These are phyloP conservation scores for Loxodes magnus DNA, from an alignment of 73 alveolate species.

Conservation along the genomic window DNA sequence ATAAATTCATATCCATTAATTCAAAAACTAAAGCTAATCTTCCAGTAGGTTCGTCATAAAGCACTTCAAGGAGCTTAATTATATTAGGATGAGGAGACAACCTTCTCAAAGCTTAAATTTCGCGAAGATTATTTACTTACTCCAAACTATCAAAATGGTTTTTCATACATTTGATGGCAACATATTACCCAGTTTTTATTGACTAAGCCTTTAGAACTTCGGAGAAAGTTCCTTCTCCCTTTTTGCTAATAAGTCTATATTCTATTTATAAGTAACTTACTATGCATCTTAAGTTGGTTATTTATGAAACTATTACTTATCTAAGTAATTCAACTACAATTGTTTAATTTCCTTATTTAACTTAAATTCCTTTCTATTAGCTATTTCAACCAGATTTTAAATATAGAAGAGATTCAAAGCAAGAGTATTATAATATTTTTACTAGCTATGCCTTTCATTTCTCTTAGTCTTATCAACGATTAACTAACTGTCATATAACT, in stretches of 20 bases:
- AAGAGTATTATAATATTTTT: too few relatives aligned
- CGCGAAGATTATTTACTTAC: constrained; percentile 50
- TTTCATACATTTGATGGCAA: constrained; percentile 81
- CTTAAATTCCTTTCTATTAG: too few relatives aligned
- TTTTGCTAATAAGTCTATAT: constrained; percentile 10
- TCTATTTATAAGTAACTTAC: constrained; percentile 8
- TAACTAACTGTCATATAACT: too few relatives aligned
- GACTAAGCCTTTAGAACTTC: constrained; percentile 95
- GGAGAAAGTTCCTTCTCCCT: constrained; percentile 94
- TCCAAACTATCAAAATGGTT: constrained; percentile 71
- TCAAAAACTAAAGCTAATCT: constrained; percentile 97
- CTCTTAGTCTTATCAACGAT: too few relatives aligned
- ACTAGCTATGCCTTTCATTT: too few relatives aligned
- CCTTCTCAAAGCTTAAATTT: constrained; percentile 42
- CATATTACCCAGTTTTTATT: constrained; percentile 64
- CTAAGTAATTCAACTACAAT: too few relatives aligned
- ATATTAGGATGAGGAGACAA: constrained; percentile 87
- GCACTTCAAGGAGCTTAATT: constrained; percentile 64
- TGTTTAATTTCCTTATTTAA: too few relatives aligned
- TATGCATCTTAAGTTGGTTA: constrained; percentile 14
- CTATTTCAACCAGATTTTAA: too few relatives aligned
- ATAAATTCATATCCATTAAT: constrained; percentile 95
- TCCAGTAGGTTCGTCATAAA: constrained; percentile 97
- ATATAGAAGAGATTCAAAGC: too few relatives aligned
- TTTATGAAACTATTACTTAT: too few relatives aligned